Percentiles rank a stretch among this genome's conserved stretches.
Evolutionary conservation across 106 monocot species (phyloP).

Genomic region (Dioscorea alata): DNA sequence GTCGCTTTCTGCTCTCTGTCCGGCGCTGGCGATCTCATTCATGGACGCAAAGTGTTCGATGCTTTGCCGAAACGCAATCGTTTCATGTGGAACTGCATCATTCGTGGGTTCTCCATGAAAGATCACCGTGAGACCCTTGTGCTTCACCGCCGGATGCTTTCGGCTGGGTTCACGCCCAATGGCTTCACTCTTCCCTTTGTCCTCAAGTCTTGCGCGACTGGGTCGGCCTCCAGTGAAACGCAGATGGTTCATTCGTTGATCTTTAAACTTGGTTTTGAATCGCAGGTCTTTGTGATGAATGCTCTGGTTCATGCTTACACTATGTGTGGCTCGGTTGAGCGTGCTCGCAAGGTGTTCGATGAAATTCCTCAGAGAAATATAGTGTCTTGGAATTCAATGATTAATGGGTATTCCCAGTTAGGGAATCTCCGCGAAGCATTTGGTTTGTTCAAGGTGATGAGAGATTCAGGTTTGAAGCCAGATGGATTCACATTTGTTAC

Average conservation of each 20-base stretch:
- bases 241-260: slow-evolving; percentile 25
- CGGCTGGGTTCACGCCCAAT: slow-evolving; percentile 39
- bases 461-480: slow-evolving; percentile 22
- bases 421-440: slow-evolving; percentile 29
- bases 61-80: slow-evolving; percentile 25
- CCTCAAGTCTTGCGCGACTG: slow-evolving; percentile 40
- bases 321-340: slow-evolving; percentile 10
- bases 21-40: slow-evolving; percentile 21
- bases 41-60: slow-evolving; percentile 45
- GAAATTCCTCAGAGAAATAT: slow-evolving; percentile 46
- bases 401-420: slow-evolving; percentile 45
- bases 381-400: slow-evolving; percentile 76
- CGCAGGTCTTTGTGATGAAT: slow-evolving; percentile 63
- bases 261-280: slow-evolving; percentile 49
- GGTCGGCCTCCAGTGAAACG: slow-evolving; percentile 7
- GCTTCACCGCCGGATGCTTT: slow-evolving; percentile 42
- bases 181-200: slow-evolving; percentile 70
- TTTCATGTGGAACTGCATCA: slow-evolving; percentile 62
- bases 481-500: slow-evolving; percentile 59
- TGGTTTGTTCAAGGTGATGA: slow-evolving; percentile 35
- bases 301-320: slow-evolving; percentile 49
- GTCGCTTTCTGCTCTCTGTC: slow-evolving; percentile 43
- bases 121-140: slow-evolving; percentile 20
- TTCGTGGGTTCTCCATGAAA: slow-evolving; percentile 40
- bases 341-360: slow-evolving; percentile 42